These are phyloP conservation scores for Pyrenochaeta sp. DNA, from an alignment of 2,329 filamentous ascomycete species.

Conservation along the genomic window DNA sequence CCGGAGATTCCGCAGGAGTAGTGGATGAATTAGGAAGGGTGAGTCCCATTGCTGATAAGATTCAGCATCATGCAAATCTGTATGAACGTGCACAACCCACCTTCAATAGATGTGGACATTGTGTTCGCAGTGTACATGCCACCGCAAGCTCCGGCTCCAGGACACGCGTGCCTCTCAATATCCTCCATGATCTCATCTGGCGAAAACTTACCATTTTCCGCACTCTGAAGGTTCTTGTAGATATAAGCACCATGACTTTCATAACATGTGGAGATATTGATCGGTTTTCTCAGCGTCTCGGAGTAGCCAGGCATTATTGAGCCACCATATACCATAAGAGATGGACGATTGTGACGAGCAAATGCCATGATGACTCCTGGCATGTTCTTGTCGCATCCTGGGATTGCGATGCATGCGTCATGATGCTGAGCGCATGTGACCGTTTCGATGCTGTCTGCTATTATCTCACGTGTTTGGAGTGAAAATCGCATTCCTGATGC, in stretches of 20 bases:
- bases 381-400: conserved; percentile 98
- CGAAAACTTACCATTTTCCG: conserved; percentile 72
- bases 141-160: conserved; percentile 80
- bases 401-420: conserved; percentile 91
- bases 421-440: conserved; percentile 92
- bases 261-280: conserved; percentile 90
- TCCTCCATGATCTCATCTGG: conserved; percentile 84
- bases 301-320: conserved; percentile 90
- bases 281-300: conserved; percentile 74
- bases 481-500: conserved; percentile 89
- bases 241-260: conserved; percentile 85
- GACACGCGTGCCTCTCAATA: conserved; percentile 80
- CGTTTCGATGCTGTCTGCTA: conserved; percentile 93
- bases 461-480: conserved; percentile 87
- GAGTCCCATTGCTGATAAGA: conserved; percentile 74
- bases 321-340: conserved; percentile 94
- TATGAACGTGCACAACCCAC: conserved; percentile 9
- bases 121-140: conserved; percentile 97
- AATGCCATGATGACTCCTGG: conserved; percentile 91
- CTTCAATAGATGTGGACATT: conserved; percentile 87
- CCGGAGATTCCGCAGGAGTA: conserved; percentile 79
- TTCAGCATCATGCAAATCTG: conserved; percentile 7
- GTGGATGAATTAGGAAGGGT: conserved; percentile 84
- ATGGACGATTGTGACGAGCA: conserved; percentile 88
- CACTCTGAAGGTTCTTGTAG: conserved; percentile 77